Conservation (phyloP, 371 early-diverging fungal genomes). For the Enterocytospora artemiae region DNA sequence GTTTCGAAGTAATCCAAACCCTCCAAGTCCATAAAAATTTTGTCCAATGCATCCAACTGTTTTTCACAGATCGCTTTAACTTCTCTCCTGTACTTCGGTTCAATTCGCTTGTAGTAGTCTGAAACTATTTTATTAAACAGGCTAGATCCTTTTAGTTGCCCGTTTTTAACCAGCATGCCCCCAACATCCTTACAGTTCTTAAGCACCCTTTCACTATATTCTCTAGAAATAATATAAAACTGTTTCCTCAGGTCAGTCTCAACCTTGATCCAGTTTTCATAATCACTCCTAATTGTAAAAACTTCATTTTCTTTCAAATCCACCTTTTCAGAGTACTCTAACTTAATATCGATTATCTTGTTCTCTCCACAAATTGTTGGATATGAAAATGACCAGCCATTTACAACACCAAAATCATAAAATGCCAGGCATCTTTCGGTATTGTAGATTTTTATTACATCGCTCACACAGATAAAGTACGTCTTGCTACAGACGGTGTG, state of each 20-base stretch:
- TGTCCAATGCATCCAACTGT: background rate
- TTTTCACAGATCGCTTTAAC: background rate
- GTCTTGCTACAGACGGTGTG: background rate
- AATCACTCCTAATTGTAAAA: background rate
- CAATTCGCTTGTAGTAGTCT: background rate
- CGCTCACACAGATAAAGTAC: background rate
- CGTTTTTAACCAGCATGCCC: background rate
- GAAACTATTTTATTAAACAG: background rate
- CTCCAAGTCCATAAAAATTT: background rate
- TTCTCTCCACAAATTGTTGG: slow-evolving; percentile 14
- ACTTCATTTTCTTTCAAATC: background rate
- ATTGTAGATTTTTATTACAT: slow-evolving; percentile 13
- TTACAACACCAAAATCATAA: slow-evolving; percentile 2
- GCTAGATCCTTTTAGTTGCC: background rate
- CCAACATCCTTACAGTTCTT: background rate
- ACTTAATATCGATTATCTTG: background rate
- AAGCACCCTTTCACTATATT: background rate
- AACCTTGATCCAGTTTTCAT: background rate
- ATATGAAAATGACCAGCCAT: slow-evolving; percentile 7
- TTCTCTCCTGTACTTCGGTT: background rate
- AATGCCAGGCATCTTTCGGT: slow-evolving; percentile 7
- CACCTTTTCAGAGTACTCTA: slow-evolving; percentile 1
- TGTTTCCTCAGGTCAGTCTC: background rate
- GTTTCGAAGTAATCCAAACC: background rate
- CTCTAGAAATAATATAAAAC: background rate